Conservation (phyloP, 2,329 filamentous ascomycete species). For the Colletotrichum scovillei region DNA sequence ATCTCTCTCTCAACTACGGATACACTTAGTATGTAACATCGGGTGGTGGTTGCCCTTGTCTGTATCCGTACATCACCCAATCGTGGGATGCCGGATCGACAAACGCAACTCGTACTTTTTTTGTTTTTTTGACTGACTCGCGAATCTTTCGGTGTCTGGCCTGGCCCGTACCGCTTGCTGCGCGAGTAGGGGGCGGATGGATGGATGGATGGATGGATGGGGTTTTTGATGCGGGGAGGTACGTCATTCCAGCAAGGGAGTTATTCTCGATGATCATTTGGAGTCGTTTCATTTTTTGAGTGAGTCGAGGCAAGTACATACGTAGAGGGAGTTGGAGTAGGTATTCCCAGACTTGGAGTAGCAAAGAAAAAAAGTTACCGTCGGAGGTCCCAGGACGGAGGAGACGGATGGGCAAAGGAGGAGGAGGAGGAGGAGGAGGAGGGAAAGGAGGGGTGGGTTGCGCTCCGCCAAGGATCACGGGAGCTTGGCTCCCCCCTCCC, state of each 20-base stretch:
- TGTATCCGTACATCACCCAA: not conserved
- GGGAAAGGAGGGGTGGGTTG: not conserved
- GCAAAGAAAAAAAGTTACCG: not conserved
- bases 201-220: too few relatives aligned
- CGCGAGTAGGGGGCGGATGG: not conserved
- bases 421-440: too few relatives aligned
- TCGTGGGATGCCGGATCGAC: not conserved
- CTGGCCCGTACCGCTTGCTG: not conserved
- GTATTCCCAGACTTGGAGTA: not conserved
- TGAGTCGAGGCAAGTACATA: too few relatives aligned
- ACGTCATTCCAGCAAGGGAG: constrained; percentile 11
- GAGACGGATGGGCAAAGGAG: too few relatives aligned
- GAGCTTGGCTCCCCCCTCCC: not conserved
- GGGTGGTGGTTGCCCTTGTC: not conserved
- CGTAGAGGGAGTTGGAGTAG: not conserved
- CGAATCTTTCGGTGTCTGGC: not conserved
- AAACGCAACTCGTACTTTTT: too few relatives aligned
- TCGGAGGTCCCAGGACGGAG: not conserved
- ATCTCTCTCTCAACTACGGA: not conserved
- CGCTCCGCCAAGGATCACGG: not conserved
- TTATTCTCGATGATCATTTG: not conserved
- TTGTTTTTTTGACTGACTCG: not conserved
- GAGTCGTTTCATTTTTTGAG: not conserved
- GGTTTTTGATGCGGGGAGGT: not conserved
- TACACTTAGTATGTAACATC: not conserved